phyloP scores from a whole-genome alignment of 202 grass and related monocot genomes.

The Eragrostis tef region DNA sequence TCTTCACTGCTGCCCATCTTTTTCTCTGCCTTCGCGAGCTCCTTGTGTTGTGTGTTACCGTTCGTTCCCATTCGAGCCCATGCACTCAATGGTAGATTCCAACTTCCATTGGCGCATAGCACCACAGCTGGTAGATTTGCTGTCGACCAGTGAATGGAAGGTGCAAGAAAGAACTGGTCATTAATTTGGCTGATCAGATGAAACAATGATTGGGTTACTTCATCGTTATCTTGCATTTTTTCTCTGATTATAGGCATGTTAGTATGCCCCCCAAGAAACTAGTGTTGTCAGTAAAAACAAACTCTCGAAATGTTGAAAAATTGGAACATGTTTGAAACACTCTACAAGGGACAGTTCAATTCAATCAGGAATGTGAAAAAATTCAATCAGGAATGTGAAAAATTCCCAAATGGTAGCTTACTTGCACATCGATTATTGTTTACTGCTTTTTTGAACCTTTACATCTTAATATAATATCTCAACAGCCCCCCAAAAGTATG shows the following conservation, averaged over 20 bases:
- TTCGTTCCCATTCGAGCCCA: background rate
- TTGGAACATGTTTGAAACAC: background rate
- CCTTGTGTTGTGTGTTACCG: conserved; percentile 36
- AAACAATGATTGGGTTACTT: background rate
- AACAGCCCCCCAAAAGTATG: background rate
- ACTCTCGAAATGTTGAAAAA: background rate
- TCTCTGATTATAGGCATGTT: background rate
- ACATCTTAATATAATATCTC: background rate
- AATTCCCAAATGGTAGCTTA: no score
- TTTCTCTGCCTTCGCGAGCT: conserved; percentile 13
- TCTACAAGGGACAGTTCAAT: background rate
- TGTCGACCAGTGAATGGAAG: conserved; percentile 29
- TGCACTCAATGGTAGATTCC: conserved; percentile 31
- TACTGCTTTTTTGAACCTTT: background rate
- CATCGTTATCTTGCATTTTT: background rate
- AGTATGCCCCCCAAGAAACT: background rate
- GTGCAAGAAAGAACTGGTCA: background rate
- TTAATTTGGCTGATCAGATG: background rate
- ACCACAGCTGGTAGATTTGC: conserved; percentile 18
- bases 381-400: no score
- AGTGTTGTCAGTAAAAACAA: background rate
- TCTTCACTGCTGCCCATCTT: conserved; percentile 40
- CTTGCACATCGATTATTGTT: no score
- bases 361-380: background rate
- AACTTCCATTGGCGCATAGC: background rate